Conservation (phyloP, 495 filamentous ascomycete species). For the Haplographium delicatum region DNA sequence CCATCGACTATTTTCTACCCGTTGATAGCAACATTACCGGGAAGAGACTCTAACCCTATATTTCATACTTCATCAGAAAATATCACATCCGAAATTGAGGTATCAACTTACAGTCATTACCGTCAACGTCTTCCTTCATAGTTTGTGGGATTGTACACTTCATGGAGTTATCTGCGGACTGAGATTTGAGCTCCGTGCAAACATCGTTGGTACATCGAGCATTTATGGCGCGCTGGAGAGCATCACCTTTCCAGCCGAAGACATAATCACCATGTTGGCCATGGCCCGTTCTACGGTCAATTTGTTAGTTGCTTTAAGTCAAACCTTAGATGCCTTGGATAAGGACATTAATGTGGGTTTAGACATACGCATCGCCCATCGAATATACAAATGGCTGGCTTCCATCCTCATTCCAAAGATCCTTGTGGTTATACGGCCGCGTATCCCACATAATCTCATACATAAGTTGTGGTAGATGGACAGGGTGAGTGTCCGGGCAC, state of each 20-base stretch:
- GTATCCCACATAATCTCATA: slow-evolving; percentile 56
- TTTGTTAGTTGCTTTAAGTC: neutral
- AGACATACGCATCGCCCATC: slow-evolving; percentile 55
- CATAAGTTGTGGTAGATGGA: slow-evolving; percentile 51
- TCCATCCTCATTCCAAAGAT: slow-evolving; percentile 40
- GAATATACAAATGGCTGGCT: slow-evolving; percentile 41
- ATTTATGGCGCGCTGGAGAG: slow-evolving; percentile 57
- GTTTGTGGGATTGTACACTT: slow-evolving; percentile 30
- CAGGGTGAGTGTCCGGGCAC: slow-evolving; percentile 47
- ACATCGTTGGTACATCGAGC: slow-evolving; percentile 43
- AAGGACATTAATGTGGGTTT: neutral
- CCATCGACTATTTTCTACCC: no score
- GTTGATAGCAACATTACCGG: no score
- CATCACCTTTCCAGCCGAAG: slow-evolving; percentile 65
- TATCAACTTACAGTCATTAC: slow-evolving; percentile 6
- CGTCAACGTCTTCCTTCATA: slow-evolving; percentile 4
- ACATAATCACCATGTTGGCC: slow-evolving; percentile 64
- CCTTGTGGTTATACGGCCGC: slow-evolving; percentile 37
- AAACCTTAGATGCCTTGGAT: slow-evolving; percentile 38
- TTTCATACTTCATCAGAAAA: no score
- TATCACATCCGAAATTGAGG: no score
- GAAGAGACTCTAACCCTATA: no score
- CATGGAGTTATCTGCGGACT: slow-evolving; percentile 37
- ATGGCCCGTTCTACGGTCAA: neutral
- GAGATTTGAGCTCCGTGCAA: slow-evolving; percentile 41